phyloP scores from a whole-genome alignment of 192 early-diverging fungal genomes.

The Linnemannia hyalina region DNA sequence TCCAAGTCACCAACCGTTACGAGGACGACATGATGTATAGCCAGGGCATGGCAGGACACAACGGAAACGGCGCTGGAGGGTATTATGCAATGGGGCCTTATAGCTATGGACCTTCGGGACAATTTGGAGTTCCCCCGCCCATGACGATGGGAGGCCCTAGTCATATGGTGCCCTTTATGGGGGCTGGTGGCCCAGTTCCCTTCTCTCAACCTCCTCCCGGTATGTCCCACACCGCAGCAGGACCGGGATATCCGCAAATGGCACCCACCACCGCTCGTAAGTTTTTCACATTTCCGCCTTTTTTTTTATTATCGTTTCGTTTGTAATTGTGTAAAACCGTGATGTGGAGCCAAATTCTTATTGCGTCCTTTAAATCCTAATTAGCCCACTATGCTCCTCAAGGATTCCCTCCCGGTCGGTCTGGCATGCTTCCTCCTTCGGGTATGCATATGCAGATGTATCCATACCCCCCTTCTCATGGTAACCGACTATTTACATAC shows the following conservation, averaged over 20 bases:
- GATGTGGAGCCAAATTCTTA: not conserved
- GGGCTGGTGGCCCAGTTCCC: conserved; percentile 24
- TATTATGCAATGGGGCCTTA: conserved; percentile 58
- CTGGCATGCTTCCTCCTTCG: conserved; percentile 62
- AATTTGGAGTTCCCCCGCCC: conserved; percentile 61
- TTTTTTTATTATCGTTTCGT: not conserved
- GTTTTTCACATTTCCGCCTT: conserved; percentile 7
- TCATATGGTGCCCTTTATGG: conserved; percentile 50
- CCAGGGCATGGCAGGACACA: conserved; percentile 56
- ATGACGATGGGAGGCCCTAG: conserved; percentile 62
- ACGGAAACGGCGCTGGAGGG: conserved; percentile 50
- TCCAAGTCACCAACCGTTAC: conserved; percentile 60
- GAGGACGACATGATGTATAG: conserved; percentile 64
- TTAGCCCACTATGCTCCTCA: conserved; percentile 63
- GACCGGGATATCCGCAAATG: conserved; percentile 67
- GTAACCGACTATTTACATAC: conserved; percentile 16
- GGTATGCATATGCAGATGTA: conserved; percentile 68
- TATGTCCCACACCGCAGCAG: conserved; percentile 58
- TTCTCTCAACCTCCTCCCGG: conserved; percentile 46
- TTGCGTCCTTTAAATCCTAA: not conserved
- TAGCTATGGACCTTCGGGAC: conserved; percentile 41
- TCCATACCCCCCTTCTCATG: conserved; percentile 63
- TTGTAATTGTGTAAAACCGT: too few species aligned
- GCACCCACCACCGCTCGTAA: conserved; percentile 60
- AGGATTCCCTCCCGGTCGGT: conserved; percentile 64